Evolutionary conservation across 345 rosid species (phyloP), one percentile per base, ranked within the genome.

Genomic region (Sisymbrium altissimum): DNA sequence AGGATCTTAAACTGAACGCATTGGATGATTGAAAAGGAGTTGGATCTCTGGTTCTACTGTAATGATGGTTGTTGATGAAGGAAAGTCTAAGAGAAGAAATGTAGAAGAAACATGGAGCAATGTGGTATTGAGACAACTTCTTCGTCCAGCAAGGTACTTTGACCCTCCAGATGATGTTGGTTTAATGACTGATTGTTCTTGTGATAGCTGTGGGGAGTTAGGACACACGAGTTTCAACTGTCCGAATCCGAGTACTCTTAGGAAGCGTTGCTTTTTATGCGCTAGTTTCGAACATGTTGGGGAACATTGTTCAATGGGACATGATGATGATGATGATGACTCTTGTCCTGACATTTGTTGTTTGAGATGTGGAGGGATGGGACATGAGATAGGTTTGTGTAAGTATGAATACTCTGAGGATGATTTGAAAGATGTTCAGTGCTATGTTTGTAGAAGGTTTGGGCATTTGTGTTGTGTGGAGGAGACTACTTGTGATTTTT

Each of bases 381-480:
- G 99, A 71, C 97, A 95, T 79, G 97, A 90, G 41, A 87, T 95
- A 93, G 85, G 85, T 76, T 81, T 86, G 48, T 90, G 99, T 79
- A 50, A 66, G 74, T 84, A 81, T 33, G 80, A 78, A 70, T 90
- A 92, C 81, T 58, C 84, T 7, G 63, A 39, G 59, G 84, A 79
- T 59, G 97, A 92, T 84, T 80, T 92, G 55, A 87, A 92, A 97
- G 97, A 86, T 79, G 81, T 88, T 53, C 92, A 86, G 64, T 95
- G 99, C 65, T 90, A 92, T 56, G 66, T 87, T 74, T 95, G 99
- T 87, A 81, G 80, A 77, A 73, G 74, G 44, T 81, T 80, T 81
- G 99, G 97, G 38, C 99, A 95, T 66, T 66, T 92, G 38, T 90
- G 96, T 62, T 95, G 99, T 66, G 81, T 75, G 25, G 25, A 23